phyloP scores from a whole-genome alignment of 1,284 basidiomycete genomes.

The Sparassis latifolia region DNA sequence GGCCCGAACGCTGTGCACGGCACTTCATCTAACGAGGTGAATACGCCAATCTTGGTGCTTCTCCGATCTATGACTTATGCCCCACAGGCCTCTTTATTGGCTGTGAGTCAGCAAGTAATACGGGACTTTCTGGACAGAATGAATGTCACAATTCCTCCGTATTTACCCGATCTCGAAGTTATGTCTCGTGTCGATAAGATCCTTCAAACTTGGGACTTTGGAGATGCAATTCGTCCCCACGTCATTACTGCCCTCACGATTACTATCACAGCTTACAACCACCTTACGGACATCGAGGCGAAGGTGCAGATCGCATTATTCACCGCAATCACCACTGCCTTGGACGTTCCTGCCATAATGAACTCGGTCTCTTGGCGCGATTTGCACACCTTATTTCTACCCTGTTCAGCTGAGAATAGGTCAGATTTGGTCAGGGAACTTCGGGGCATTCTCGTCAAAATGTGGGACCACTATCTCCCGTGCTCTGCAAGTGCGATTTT shows the following conservation, averaged over 20 bases:
- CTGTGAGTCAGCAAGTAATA: not conserved
- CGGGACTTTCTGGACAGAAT: not conserved
- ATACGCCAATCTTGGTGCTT: too few species aligned
- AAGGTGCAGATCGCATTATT: not conserved
- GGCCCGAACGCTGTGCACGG: too few species aligned
- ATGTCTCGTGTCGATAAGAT: not conserved
- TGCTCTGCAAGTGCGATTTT: conserved; percentile 2
- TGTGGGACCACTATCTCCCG: conserved; percentile 3
- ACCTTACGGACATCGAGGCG: not conserved
- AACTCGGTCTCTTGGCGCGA: not conserved
- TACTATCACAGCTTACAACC: not conserved
- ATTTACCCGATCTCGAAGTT: not conserved
- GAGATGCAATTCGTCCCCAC: not conserved
- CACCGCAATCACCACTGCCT: not conserved
- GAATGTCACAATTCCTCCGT: not conserved
- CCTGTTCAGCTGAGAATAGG: not conserved
- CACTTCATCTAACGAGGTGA: too few species aligned
- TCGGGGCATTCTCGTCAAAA: not conserved
- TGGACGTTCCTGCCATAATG: not conserved
- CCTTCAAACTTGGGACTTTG: not conserved
- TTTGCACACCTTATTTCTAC: not conserved
- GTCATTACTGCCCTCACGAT: not conserved
- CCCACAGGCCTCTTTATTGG: too few species aligned
- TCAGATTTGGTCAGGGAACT: not conserved
- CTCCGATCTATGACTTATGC: too few species aligned